These are phyloP conservation scores for Dittrichia graveolens DNA, from an alignment of 129 eudicot genomes.

Conservation along the genomic window DNA sequence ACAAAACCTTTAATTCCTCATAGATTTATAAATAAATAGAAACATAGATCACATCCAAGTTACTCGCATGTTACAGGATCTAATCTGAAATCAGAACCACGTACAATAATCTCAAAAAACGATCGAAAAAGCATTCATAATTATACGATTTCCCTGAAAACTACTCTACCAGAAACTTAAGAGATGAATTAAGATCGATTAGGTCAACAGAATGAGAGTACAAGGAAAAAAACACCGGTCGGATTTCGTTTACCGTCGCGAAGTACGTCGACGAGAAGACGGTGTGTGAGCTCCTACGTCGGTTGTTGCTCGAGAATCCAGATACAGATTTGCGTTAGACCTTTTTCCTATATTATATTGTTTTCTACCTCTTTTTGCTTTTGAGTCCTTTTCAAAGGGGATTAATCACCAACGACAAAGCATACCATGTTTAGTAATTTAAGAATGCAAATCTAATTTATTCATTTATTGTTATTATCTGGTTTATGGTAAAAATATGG, in stretches of 20 bases:
- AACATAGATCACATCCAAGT: background rate
- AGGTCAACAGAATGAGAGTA: conserved; percentile 25
- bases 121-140: conserved; percentile 2
- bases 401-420: background rate
- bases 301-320: conserved; percentile 22
- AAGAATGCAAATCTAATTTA: background rate
- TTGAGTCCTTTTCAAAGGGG: background rate
- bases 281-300: conserved; percentile 13
- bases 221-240: background rate
- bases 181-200: conserved; percentile 2
- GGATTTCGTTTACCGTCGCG: conserved; percentile 25
- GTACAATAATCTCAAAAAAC: background rate
- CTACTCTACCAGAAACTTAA: background rate
- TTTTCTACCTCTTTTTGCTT: background rate
- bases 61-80: background rate
- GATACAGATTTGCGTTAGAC: conserved; percentile 3
- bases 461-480: background rate
- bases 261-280: conserved; percentile 26
- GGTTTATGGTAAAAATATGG: background rate
- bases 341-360: background rate
- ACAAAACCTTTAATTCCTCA: background rate
- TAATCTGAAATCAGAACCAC: conserved; percentile 6
- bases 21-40: conserved; percentile 4
- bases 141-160: conserved; percentile 11
- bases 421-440: background rate